Conservation (phyloP, 2,329 filamentous ascomycete genomes). For the Exophiala phaeomuriformis region DNA sequence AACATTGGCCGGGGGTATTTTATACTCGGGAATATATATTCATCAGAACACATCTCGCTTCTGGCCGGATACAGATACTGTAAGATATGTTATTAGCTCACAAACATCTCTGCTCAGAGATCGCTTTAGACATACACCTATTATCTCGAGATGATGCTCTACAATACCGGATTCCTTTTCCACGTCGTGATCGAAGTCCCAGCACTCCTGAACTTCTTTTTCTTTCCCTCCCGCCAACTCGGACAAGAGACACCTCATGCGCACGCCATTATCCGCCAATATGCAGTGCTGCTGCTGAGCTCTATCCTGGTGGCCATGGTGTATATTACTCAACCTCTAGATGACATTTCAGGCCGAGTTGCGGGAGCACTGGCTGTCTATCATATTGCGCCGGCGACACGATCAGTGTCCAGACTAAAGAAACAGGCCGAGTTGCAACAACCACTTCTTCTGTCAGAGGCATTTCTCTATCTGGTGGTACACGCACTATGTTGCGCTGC, state of each 20-base stretch:
- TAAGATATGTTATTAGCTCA: too few relatives aligned
- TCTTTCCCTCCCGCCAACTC: slow-evolving; percentile 31
- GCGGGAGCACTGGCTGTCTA: slow-evolving; percentile 33
- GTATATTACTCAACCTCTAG: slow-evolving; percentile 29
- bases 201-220: slow-evolving; percentile 34
- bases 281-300: slow-evolving; percentile 33
- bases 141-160: too few relatives aligned
- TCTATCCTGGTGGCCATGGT: slow-evolving; percentile 32
- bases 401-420: slow-evolving; percentile 26
- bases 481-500: slow-evolving; percentile 19
- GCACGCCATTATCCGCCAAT: slow-evolving; percentile 34
- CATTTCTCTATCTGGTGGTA: slow-evolving; percentile 24
- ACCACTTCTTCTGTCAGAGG: slow-evolving; percentile 18
- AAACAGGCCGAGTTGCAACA: slow-evolving; percentile 10
- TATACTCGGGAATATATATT: too few relatives aligned
- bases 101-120: too few relatives aligned
- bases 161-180: slow-evolving; percentile 27
- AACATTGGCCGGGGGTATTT: too few relatives aligned
- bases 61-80: background rate
- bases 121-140: too few relatives aligned
- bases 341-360: slow-evolving; percentile 29
- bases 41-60: too few relatives aligned
- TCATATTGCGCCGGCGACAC: slow-evolving; percentile 31
- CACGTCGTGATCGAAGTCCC: slow-evolving; percentile 34
- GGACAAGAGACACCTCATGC: slow-evolving; percentile 31